Evolutionary conservation across 257 asterid genomes (phyloP), one percentile per base, ranked within the genome.

Genomic region (Fraxinus pennsylvanica): DNA sequence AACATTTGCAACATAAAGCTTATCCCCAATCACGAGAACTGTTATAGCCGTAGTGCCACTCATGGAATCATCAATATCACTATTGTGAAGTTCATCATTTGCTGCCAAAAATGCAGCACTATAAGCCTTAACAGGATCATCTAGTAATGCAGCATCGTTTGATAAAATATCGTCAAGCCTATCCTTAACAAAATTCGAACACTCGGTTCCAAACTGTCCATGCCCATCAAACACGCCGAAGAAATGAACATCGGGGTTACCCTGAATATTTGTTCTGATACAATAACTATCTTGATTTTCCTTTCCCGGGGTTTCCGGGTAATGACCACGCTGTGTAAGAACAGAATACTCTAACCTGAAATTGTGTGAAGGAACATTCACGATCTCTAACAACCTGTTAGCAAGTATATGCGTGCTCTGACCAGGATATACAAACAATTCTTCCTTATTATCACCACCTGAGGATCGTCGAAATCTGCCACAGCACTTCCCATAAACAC

Each of bases 191-290:
- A 92, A 94, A 59, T 71, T 71, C 5, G 97, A 90, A 82, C 98
- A 94, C 61, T 91, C 90, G 1, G 98, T 78, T 67, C 98, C 98
- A 73, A 77, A 83, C 52, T 83, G 75, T 33, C 98, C 98, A 70
- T 94, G 98, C 76, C 98, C 98, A 79, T 94, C 98, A 85, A 91
- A 94, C 75, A 94, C 97, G 66, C 98, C 98, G 79, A 90, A 92
- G 91, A 94, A 94, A 86, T 94, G 98, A 63, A 88, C 95, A 90
- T 92, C 89, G 10, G 93, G 96, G 80, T 91, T 91, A 41, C 91
- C 95, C 85, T 87, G 94, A 69, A 94, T 70, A 74, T 82, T 83
- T 3, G 96, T 92, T 80, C 63, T 88, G 50, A 94, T 79, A 77
- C 92, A 91, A 79, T 74, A 92, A 76, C 96, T 88, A 81, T 94